Conservation (phyloP, 2,329 filamentous ascomycete species). For the Diaporthe eres region DNA sequence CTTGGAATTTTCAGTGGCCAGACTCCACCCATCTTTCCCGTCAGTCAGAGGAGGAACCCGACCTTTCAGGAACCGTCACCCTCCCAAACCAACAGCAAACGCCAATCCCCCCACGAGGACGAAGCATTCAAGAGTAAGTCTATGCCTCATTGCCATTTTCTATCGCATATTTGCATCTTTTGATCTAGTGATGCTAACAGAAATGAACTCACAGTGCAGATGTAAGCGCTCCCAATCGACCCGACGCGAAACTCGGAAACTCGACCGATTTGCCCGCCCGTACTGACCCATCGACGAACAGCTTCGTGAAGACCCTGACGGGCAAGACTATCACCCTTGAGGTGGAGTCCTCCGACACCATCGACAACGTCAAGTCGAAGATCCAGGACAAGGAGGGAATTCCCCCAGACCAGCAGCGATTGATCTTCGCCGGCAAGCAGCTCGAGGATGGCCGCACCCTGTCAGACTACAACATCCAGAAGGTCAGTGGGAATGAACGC, state of each 20-base stretch:
- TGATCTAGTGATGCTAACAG: conserved; percentile 44
- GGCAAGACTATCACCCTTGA: conserved; percentile 99
- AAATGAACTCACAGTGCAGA: conserved; percentile 78
- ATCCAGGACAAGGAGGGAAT: conserved; percentile 99
- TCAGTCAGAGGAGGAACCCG: conserved; percentile 51
- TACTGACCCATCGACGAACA: conserved; percentile 57
- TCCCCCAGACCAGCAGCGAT: conserved; percentile 96
- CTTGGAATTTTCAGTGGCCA: conserved; percentile 27
- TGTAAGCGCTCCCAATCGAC: conserved; percentile 72
- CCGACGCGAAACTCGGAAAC: conserved; percentile 42
- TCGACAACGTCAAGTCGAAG: conserved; percentile 99
- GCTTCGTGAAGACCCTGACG: conserved; percentile 99
- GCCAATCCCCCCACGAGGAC: conserved; percentile 56
- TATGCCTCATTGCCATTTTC: conserved; percentile 24
- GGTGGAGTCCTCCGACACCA: conserved; percentile 98
- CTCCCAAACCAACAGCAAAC: conserved; percentile 44
- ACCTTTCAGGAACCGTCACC: conserved; percentile 44
- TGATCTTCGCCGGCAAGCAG: conserved; percentile 99
- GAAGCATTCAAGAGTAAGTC: conserved; percentile 73
- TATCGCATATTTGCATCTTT: background rate
- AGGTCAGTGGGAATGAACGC: conserved; percentile 71
- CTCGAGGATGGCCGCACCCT: conserved; percentile 98
- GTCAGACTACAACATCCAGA: conserved; percentile 99
- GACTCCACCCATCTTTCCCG: conserved; percentile 48
- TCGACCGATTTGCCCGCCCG: conserved; percentile 41